Percentiles rank a stretch among this genome's conserved stretches.
phyloP scores from a whole-genome alignment of 164 flowering plant species.

The Brasenia schreberi region DNA sequence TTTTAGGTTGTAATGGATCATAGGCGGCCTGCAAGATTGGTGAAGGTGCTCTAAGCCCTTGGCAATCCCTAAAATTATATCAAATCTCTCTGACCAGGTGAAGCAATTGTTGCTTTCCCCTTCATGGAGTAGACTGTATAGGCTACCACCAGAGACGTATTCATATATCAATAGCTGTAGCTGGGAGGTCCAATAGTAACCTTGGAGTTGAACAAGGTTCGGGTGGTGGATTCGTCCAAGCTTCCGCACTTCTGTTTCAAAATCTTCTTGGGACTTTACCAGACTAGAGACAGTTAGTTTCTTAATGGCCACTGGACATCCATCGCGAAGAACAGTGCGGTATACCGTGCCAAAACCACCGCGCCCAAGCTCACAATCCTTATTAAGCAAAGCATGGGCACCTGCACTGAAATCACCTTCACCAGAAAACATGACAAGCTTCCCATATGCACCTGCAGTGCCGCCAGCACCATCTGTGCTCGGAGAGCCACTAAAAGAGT shows the following conservation, averaged over 20 bases:
- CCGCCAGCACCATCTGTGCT: conserved; percentile 71
- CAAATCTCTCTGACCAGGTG: conserved; percentile 75
- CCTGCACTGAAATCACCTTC: conserved; percentile 73
- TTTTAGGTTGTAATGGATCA: conserved; percentile 82
- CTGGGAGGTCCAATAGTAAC: conserved; percentile 90
- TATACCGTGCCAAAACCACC: conserved; percentile 95
- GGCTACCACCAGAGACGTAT: conserved; percentile 58
- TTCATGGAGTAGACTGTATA: conserved; percentile 76
- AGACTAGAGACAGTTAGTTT: conserved; percentile 77
- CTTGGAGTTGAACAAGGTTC: conserved; percentile 72
- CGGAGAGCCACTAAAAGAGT: conserved; percentile 58
- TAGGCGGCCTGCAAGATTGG: conserved; percentile 15
- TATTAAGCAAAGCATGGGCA: conserved; percentile 72
- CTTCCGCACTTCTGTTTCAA: conserved; percentile 70
- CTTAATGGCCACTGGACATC: conserved; percentile 75
- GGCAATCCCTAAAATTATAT: conserved; percentile 72
- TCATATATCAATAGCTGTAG: conserved; percentile 83
- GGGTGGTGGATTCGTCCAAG: conserved; percentile 63
- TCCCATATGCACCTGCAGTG: conserved; percentile 6
- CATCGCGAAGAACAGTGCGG: conserved; percentile 55
- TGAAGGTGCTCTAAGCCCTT: conserved; percentile 75
- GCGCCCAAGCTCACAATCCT: conserved; percentile 89
- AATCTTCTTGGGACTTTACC: conserved; percentile 79
- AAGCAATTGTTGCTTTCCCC: conserved; percentile 37
- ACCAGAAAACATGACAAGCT: conserved; percentile 89